Conservation (phyloP, 1,284 basidiomycete genomes). For the Volvariella surrecta region DNA sequence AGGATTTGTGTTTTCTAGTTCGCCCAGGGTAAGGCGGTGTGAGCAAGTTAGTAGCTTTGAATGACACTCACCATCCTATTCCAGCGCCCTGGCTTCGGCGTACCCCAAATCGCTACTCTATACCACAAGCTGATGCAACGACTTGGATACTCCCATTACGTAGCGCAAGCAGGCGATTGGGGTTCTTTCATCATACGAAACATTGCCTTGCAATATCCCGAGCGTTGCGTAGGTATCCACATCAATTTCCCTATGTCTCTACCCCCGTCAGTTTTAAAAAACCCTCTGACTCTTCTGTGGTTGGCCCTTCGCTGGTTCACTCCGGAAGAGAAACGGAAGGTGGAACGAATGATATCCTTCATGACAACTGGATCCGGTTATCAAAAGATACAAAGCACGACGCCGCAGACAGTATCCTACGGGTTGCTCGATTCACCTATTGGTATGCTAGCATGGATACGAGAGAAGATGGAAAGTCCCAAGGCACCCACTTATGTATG, state of each 20-base stretch:
- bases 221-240: conserved; percentile 17
- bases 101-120: conserved; percentile 16
- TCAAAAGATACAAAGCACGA: conserved; percentile 32
- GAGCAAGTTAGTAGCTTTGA: background rate
- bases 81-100: conserved; percentile 13
- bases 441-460: conserved; percentile 50
- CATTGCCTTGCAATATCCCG: conserved; percentile 16
- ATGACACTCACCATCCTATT: background rate
- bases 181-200: conserved; percentile 24
- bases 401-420: conserved; percentile 49
- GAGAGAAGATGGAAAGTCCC: conserved; percentile 35
- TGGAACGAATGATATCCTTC: conserved; percentile 25
- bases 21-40: conserved; percentile 20
- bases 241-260: conserved; percentile 18
- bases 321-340: conserved; percentile 25
- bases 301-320: conserved; percentile 16
- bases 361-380: conserved; percentile 30
- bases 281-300: conserved; percentile 15
- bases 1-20: conserved; percentile 26
- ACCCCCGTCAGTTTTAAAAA: conserved; percentile 15
- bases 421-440: conserved; percentile 43
- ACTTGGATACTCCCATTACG: conserved; percentile 28
- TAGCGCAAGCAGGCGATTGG: conserved; percentile 41
- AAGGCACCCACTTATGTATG: conserved; percentile 36
- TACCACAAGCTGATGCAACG: conserved; percentile 32